Evolutionary conservation across 2,329 filamentous ascomycete genomes (phyloP).

Genomic region (Ceratocystis variospora): DNA sequence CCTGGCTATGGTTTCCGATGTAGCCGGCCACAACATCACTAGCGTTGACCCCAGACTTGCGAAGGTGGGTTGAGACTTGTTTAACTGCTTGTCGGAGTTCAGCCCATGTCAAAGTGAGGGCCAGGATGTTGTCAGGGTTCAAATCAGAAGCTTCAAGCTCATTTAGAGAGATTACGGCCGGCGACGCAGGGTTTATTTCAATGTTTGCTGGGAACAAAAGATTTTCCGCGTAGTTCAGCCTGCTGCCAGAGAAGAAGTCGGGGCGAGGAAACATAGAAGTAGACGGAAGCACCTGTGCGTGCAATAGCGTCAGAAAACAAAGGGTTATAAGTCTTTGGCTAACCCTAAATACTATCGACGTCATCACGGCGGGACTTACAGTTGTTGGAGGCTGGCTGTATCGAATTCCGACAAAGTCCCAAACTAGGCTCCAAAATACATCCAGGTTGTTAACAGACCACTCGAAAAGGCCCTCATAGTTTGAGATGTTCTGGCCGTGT

Average conservation of each 20-base stretch:
- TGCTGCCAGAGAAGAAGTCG: conserved; percentile 65
- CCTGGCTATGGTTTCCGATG: conserved; percentile 79
- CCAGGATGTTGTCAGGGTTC: neutral
- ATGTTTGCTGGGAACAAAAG: conserved; percentile 59
- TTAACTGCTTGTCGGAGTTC: conserved; percentile 67
- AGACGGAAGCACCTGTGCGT: conserved; percentile 49
- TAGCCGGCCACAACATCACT: conserved; percentile 54
- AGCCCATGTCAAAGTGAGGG: conserved; percentile 42
- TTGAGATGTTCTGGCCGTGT: conserved; percentile 46
- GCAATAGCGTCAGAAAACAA: neutral
- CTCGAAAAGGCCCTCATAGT: conserved; percentile 62
- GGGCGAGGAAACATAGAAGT: conserved; percentile 75
- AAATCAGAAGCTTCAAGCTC: conserved; percentile 42
- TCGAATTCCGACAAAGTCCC: conserved; percentile 62
- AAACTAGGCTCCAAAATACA: conserved; percentile 72
- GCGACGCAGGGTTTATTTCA: conserved; percentile 52
- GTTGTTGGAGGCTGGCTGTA: conserved; percentile 41
- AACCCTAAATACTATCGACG: neutral
- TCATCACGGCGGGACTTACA: conserved; percentile 35
- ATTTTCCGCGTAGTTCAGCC: conserved; percentile 90
- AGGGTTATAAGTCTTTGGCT: neutral
- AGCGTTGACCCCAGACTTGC: conserved; percentile 45
- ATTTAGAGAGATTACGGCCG: conserved; percentile 64
- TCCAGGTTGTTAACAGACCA: conserved; percentile 72
- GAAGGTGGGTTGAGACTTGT: conserved; percentile 56